Base-by-base conservation (phyloP, 2,329 filamentous ascomycete genomes). In the Talaromyces piceae region DNA sequence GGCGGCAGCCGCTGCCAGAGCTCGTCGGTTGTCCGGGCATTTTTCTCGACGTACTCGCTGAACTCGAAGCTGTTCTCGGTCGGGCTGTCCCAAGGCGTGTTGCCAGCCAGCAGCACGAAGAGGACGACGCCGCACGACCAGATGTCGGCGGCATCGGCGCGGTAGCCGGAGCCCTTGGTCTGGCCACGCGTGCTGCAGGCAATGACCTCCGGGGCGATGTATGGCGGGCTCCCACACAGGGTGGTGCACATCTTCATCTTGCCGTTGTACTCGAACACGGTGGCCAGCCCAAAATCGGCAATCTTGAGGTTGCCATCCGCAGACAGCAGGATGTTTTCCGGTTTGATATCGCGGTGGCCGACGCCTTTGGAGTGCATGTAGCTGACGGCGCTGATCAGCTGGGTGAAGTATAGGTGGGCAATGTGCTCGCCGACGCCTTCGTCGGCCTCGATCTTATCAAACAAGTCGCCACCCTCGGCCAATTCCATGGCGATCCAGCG, bases 121-220 rank as follows among this genome's bases (percentile, higher is more conserved):
- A 98, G 76, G n/a, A 98, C 94, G 49, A 98, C 90, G 28, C 93
- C 93, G 61, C 91, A 96, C 13, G 91, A 96, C 94, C 94, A 98
- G 51, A 98, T 85, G 64, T 98, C 93, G 31, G 88, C 88, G 39
- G 88, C 71, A 55, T 96, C 88, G 6, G 91, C 84, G 26, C 69
- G 67, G 54, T 78, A 78, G 6, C 74, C 74, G 12, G 58, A 45
- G 3, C 71, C 72, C 53, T 71, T 72, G 6, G 64, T 63, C 55
- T 74, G 71, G 3, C 62, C 65, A 75, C 86, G 54, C 70, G 73
- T 69, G 47, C 71, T 75, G 43, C 78, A 78, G 16, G 67, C 72
- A 16, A 84, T 72, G 25, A 98, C 93, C 70, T 98, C 93, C 1
- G 94, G 93, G 0, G 93, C 93, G 63, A 98, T 96, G 63, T 98